These are phyloP conservation scores for Chloropicon primus DNA, from an alignment of 139 green algal genomes.

Conservation along the genomic window DNA sequence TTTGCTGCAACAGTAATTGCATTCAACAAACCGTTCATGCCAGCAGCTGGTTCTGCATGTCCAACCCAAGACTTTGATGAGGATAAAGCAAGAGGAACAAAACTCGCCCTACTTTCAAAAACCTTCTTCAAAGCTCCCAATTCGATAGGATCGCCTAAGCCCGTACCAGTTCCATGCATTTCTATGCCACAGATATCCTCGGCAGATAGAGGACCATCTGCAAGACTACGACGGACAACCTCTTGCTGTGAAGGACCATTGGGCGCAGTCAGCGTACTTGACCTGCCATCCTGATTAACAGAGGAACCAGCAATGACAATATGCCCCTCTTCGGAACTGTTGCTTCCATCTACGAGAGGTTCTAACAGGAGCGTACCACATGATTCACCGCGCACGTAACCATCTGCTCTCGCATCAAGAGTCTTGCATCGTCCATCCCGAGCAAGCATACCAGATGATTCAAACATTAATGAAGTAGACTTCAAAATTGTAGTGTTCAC, in stretches of 20 bases:
- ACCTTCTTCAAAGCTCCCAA: neutral
- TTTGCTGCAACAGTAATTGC: neutral
- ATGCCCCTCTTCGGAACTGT: neutral
- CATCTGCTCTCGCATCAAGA: neutral
- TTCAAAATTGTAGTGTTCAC: neutral
- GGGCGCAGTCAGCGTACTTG: neutral
- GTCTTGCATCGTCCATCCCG: neutral
- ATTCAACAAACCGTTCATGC: neutral
- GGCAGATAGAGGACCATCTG: neutral
- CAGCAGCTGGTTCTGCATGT: neutral
- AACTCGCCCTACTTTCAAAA: neutral
- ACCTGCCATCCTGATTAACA: neutral
- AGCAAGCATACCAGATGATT: neutral
- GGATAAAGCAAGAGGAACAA: neutral
- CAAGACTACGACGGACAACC: neutral
- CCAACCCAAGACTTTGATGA: neutral
- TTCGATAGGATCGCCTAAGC: neutral
- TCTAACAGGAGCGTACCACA: neutral
- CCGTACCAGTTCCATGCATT: neutral
- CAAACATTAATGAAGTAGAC: neutral
- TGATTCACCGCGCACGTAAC: neutral
- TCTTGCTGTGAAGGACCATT: neutral
- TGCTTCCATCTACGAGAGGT: neutral
- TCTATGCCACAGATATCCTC: neutral
- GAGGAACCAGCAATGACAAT: neutral